A percentile compares a stretch with the other conserved stretches of the same genome.
Evolutionary conservation across 768 basidiomycete genomes (phyloP).

Genomic region (Artomyces pyxidatus): DNA sequence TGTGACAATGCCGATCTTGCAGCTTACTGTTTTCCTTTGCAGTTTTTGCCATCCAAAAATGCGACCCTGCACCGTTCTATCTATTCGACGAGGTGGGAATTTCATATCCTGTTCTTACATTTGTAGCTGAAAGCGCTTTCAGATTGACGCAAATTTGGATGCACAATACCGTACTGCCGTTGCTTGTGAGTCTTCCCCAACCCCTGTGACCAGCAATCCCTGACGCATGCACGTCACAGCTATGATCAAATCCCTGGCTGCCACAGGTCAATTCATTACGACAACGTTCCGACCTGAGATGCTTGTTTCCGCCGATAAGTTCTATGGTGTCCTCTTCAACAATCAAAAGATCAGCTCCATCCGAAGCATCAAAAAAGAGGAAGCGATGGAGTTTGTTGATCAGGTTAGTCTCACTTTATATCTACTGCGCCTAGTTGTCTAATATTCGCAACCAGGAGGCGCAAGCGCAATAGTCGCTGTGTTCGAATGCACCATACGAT

Average conservation of each 20-base stretch:
- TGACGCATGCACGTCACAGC: conserved; percentile 30
- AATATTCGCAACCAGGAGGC: neutral
- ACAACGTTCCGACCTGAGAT: conserved; percentile 98
- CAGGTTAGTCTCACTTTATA: conserved; percentile 43
- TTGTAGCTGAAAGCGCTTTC: neutral
- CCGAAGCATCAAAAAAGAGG: conserved; percentile 76
- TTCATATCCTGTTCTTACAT: neutral
- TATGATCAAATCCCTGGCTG: conserved; percentile 90
- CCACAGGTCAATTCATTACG: conserved; percentile 91
- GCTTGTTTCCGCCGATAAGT: conserved; percentile 91
- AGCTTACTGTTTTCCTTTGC: neutral
- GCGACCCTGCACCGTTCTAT: conserved; percentile 98
- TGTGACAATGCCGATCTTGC: neutral
- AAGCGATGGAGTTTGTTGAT: conserved; percentile 93
- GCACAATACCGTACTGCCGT: conserved; percentile 97
- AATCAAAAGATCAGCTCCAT: conserved; percentile 93
- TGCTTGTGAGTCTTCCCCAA: conserved; percentile 53
- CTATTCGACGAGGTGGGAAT: conserved; percentile 84
- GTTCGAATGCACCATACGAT: neutral
- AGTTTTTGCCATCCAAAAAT: conserved; percentile 99
- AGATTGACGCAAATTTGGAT: conserved; percentile 97
- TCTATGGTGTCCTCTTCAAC: conserved; percentile 95
- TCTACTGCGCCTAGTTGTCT: neutral
- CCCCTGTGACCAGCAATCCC: neutral
- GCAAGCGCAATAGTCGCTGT: neutral